Evolutionary conservation across 116 monocot genomes (phyloP), one percentile per base, ranked within the genome.

Genomic region (Papilionanthe hybrid): DNA sequence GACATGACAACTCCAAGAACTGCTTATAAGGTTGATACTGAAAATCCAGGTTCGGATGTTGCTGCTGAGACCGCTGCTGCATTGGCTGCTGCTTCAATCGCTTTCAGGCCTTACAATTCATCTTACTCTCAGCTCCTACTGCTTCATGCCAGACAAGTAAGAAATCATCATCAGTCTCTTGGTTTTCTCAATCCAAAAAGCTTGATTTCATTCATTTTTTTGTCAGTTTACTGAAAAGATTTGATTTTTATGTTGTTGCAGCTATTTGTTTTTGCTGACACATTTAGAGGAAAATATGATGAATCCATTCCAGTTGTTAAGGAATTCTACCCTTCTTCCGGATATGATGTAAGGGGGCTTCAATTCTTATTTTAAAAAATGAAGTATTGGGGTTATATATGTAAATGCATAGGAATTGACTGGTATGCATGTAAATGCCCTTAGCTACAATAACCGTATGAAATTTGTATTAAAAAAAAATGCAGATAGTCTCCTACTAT

Each of bases 251-350:
- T 69, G 69, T 29, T 50, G 20, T 48, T 75, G 75, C 83, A 98
- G 94, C 84, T 98, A 13, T 98, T 98, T 83, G 79, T 81, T 28
- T 98, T 98, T 82, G 93, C 98, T 1, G 90, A 98, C 68, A 91
- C 83, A 25, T 98, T 91, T 81, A 80, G 94, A 30, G 94, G 93
- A 7, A 79, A 72, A 72, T 98, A 98, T 55, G 94, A 94, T 44
- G 78, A 86, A 10, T 82, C 91, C 0, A 75, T 94, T 29, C 47
- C 84, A 4, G 27, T 42, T 20, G 96, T 79, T 44, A 80, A 75
- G 43, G 82, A 86, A n/a, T 96, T 80, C 78, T 96, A 93, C 22
- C 92, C 92, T 77, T 96, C 96, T 5, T 53, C 78, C 0, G 93
- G 93, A 10, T 96, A 92, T 77, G 50, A 81, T 45, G 95, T 95